Evolutionary conservation across 345 rosid species (phyloP), one percentile per base, ranked within the genome.

Genomic region (Arabidopsis suecica): DNA sequence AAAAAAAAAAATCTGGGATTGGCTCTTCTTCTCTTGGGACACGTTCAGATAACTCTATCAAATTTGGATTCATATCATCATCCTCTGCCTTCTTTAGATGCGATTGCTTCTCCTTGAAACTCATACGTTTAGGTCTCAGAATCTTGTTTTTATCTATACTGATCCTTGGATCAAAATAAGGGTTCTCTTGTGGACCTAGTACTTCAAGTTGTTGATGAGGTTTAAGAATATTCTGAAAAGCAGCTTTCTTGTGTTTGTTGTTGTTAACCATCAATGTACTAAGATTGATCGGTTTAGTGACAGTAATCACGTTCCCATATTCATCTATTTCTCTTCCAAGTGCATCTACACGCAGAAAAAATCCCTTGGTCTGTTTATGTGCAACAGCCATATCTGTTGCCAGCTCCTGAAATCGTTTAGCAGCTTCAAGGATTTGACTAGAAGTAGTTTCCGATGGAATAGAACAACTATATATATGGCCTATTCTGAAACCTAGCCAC

Each of bases 311-410:
- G 72, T 87, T 86, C 49, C 97, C 98, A 72, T 91, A 88, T 78
- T 93, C 98, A 78, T 89, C 97, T 73, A 91, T 91, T 84, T 93
- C 98, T 82, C 94, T 86, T 74, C 98, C 98, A 73, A 84, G 93
- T 1, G 94, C 87, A 82, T 91, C 96, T 53, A 93, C 82, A 6
- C 93, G 93, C 49, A 93, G 89, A 74, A 89, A 93, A 71, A 90
- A 96, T 25, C 87, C 83, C 87, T 85, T 91, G 12, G 87, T 84
- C 38, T 96, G 97, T 81, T 87, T 93, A 78, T 89, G 94, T n/a
- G n/a, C n/a, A n/a, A n/a, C n/a, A n/a, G n/a, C n/a, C n/a, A n/a
- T n/a, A n/a, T n/a, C n/a, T n/a, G n/a, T n/a, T n/a, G 87, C 32
- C 32, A 28, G 3, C 4, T 91, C 91, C 77, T 91, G 93, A 5